A percentile compares a stretch with the other conserved stretches of the same genome.
These are phyloP conservation scores for Aspergillus bertholletiae DNA, from an alignment of 495 filamentous ascomycete species.

Conservation along the genomic window DNA sequence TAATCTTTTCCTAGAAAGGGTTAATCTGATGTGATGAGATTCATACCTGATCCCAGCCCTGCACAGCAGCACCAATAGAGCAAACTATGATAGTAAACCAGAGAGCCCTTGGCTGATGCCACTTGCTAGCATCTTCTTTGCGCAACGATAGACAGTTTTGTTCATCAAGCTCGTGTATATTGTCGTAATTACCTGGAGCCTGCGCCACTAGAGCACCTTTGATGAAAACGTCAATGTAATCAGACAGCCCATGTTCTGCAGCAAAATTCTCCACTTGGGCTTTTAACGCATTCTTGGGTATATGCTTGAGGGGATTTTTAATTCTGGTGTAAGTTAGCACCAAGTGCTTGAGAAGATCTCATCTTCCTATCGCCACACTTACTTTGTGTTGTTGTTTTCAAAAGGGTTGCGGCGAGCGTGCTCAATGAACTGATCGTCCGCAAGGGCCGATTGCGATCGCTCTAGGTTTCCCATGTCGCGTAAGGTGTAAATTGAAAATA, in stretches of 20 bases:
- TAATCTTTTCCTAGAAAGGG: too few species aligned
- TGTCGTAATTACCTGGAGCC: neutral
- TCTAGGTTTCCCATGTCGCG: too few species aligned
- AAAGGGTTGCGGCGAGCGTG: too few species aligned
- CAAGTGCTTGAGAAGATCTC: too few species aligned
- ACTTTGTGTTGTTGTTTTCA: too few species aligned
- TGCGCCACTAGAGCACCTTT: neutral
- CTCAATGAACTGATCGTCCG: too few species aligned
- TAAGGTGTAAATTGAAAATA: too few species aligned
- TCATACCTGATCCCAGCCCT: neutral
- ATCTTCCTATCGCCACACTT: too few species aligned
- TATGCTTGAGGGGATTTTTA: neutral
- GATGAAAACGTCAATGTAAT: neutral
- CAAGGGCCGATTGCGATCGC: too few species aligned
- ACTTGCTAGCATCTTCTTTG: neutral
- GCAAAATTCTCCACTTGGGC: neutral
- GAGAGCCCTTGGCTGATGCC: neutral
- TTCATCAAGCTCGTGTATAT: neutral
- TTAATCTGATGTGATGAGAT: too few species aligned
- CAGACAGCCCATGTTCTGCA: neutral
- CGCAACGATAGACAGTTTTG: neutral
- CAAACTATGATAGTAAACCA: neutral
- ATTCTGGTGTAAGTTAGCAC: too few species aligned
- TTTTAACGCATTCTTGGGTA: neutral
- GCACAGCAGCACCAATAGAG: neutral